These are phyloP conservation scores for Elaeis oleifera DNA, from an alignment of 202 grass and related monocot species.

Conservation along the genomic window DNA sequence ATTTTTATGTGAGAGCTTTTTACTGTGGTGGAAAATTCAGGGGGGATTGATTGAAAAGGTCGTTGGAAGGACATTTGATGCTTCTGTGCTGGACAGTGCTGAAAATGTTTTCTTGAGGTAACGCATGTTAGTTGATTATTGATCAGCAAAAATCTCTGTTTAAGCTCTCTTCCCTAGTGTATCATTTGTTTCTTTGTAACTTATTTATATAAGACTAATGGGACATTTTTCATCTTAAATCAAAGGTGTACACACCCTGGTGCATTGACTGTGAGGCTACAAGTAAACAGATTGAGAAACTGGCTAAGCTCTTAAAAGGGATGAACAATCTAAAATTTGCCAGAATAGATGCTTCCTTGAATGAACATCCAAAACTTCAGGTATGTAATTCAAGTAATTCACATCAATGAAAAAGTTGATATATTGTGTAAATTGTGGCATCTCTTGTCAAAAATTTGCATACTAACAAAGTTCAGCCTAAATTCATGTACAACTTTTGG, in stretches of 20 bases:
- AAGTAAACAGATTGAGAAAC: constrained; percentile 70
- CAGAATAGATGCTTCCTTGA: constrained; percentile 85
- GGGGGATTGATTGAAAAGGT: constrained; percentile 74
- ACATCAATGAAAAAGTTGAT: neutral
- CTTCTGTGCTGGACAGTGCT: constrained; percentile 58
- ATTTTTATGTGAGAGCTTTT: too few relatives aligned
- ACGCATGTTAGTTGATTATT: constrained; percentile 9
- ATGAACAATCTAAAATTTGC: constrained; percentile 66
- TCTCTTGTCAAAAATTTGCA: too few relatives aligned
- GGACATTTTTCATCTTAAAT: constrained; percentile 27
- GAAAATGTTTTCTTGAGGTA: constrained; percentile 83
- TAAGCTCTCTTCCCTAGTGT: neutral
- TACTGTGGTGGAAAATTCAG: constrained; percentile 33
- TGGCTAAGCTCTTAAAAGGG: constrained; percentile 71
- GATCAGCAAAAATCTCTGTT: neutral
- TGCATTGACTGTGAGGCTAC: constrained; percentile 73
- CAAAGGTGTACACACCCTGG: constrained; percentile 69
- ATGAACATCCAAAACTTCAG: constrained; percentile 94
- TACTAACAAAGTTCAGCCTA: too few relatives aligned
- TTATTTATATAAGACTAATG: constrained; percentile 5
- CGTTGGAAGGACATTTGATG: constrained; percentile 74
- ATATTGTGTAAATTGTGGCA: neutral
- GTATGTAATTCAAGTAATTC: constrained; percentile 22
- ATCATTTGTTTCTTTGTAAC: constrained; percentile 12
- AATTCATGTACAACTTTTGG: too few relatives aligned